Conservation (phyloP, 2,329 filamentous ascomycete genomes). For the Phialophora expanda region DNA sequence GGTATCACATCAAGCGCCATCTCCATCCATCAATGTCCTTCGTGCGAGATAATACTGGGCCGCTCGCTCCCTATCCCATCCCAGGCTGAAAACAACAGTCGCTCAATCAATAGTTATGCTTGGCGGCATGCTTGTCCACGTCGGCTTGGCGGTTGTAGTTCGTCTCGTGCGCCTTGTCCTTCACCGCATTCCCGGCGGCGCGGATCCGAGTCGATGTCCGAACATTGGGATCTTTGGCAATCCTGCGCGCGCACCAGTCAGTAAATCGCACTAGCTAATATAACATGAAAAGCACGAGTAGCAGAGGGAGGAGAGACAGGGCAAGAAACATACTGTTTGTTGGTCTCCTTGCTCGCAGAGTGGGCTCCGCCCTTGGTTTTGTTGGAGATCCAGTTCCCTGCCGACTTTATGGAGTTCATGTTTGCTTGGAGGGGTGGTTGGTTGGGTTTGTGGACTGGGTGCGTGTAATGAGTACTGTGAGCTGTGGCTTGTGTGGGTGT, state of each 20-base stretch:
- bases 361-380: conserved; percentile 32
- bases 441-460: neutral
- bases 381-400: conserved; percentile 34
- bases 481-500: neutral
- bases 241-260: conserved; percentile 12
- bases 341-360: conserved; percentile 34
- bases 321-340: conserved; percentile 30
- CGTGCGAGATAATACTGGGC: neutral
- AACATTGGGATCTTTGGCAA: conserved; percentile 36
- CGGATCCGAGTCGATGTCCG: conserved; percentile 29
- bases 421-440: neutral
- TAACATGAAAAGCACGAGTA: neutral
- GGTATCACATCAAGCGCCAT: conserved; percentile 23
- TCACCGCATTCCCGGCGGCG: conserved; percentile 34
- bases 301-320: too few relatives aligned
- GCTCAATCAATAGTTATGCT: conserved; percentile 36
- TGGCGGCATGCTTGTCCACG: conserved; percentile 34
- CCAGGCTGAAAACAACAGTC: neutral
- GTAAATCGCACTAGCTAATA: neutral
- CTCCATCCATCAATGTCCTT: neutral
- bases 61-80: neutral
- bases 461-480: neutral
- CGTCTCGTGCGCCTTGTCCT: conserved; percentile 33
- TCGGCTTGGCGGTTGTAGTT: conserved; percentile 32
- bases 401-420: conserved; percentile 33